Percentiles rank a stretch among this genome's conserved stretches.
Conservation (phyloP, 495 filamentous ascomycete genomes). For the Penicillium cataractarum region DNA sequence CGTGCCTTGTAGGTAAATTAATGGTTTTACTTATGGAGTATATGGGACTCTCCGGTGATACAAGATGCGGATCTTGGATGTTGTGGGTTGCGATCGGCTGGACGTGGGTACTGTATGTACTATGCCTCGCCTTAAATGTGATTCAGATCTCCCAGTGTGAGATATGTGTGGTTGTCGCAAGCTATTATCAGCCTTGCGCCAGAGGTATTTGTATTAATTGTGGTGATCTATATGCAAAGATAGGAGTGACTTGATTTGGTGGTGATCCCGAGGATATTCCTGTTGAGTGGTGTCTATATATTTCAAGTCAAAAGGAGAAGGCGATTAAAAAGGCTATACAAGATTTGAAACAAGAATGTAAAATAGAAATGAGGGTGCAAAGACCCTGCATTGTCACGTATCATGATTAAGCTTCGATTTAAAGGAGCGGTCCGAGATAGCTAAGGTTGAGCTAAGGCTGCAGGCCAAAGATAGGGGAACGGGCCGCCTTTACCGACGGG, state of each 20-base stretch:
- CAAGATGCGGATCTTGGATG: neutral
- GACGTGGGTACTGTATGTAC: neutral
- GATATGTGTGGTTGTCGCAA: neutral
- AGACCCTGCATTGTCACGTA: neutral
- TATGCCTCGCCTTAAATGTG: neutral
- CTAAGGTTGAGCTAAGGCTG: neutral
- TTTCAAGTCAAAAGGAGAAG: neutral
- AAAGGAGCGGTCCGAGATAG: neutral
- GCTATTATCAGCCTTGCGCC: neutral
- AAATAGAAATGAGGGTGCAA: neutral
- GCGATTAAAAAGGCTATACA: neutral
- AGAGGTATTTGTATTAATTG: neutral
- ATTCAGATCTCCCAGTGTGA: neutral
- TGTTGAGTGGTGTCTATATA: neutral
- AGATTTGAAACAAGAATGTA: neutral
- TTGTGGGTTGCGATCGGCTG: neutral
- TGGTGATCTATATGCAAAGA: neutral
- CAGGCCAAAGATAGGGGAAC: neutral
- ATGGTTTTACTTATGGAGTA: neutral
- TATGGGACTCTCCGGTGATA: neutral
- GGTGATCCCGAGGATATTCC: neutral
- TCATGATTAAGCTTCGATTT: conserved; percentile 1
- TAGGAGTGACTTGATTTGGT: neutral
- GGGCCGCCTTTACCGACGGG: conserved; percentile 3
- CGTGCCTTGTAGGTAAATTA: neutral